Evolutionary conservation across 2,329 filamentous ascomycete species (phyloP).

Genomic region (Alternaria triticimaculans): DNA sequence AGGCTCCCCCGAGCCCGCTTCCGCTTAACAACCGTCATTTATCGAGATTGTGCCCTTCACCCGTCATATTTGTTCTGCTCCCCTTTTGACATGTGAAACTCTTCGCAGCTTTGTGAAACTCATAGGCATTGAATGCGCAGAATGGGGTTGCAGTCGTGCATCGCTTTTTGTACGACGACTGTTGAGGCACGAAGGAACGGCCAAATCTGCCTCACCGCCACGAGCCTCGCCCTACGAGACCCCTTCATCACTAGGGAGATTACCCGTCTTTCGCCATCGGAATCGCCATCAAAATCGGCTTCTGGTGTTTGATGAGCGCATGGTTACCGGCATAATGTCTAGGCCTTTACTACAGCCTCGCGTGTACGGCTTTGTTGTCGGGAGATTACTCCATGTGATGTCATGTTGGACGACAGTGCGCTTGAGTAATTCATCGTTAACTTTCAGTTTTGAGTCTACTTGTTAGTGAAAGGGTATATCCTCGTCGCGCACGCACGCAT

Average conservation of each 20-base stretch:
- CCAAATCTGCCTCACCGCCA: conserved; percentile 16
- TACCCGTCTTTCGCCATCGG: conserved; percentile 1
- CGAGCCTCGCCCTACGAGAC: conserved; percentile 12
- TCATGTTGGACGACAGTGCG: neutral
- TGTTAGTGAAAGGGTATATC: neutral
- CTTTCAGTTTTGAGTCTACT: neutral
- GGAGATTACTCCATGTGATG: neutral
- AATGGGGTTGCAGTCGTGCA: neutral
- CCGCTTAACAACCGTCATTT: conserved; percentile 14
- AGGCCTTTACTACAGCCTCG: neutral
- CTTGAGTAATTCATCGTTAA: neutral
- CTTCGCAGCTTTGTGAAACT: neutral
- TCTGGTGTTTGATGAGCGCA: conserved; percentile 3
- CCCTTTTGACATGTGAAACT: conserved; percentile 8
- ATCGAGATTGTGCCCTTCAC: conserved; percentile 25
- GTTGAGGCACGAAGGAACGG: conserved; percentile 15
- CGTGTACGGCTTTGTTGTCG: neutral
- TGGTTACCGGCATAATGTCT: conserved; percentile 6
- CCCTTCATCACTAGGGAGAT: conserved; percentile 24
- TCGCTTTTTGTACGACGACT: conserved; percentile 5
- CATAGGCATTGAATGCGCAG: neutral
- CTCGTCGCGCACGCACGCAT: neutral
- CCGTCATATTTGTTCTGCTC: conserved; percentile 2
- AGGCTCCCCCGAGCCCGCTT: conserved; percentile 14
- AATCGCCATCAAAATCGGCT: conserved; percentile 1